A percentile compares a stretch with the other conserved stretches of the same genome.
phyloP scores from a whole-genome alignment of 495 filamentous ascomycete species.

The Ramalina intermedia region DNA sequence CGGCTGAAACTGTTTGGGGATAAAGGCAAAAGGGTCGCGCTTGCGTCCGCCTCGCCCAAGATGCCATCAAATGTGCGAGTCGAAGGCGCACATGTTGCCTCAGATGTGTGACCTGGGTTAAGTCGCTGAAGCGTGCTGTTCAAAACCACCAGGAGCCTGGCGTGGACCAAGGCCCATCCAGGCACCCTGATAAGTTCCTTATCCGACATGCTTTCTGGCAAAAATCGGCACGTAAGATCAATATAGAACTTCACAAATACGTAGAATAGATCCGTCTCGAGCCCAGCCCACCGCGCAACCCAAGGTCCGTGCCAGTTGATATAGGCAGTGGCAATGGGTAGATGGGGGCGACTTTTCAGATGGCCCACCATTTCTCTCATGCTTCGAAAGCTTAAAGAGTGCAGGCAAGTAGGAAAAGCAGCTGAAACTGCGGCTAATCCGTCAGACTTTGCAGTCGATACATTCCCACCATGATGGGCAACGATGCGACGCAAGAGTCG shows the following conservation, averaged over 20 bases:
- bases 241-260: conserved; percentile 89
- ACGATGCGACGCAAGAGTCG: conserved; percentile 55
- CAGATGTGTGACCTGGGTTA: conserved; percentile 33
- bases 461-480: conserved; percentile 43
- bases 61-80: conserved; percentile 65
- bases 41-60: conserved; percentile 52
- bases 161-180: conserved; percentile 70
- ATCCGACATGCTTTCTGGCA: conserved; percentile 52
- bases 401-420: conserved; percentile 59
- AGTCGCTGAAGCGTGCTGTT: conserved; percentile 75
- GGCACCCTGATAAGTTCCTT: conserved; percentile 52
- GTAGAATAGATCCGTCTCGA: conserved; percentile 86
- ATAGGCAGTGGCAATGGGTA: conserved; percentile 53
- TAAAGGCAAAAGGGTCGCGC: conserved; percentile 51
- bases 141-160: conserved; percentile 67
- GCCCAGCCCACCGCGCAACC: conserved; percentile 74
- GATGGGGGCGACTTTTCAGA: conserved; percentile 51
- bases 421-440: conserved; percentile 42
- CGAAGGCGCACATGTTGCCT: conserved; percentile 40
- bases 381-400: conserved; percentile 57
- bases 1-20: conserved; percentile 53
- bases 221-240: conserved; percentile 65
- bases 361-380: conserved; percentile 44
- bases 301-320: conserved; percentile 80
- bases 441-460: conserved; percentile 23